Percentiles rank a stretch among this genome's conserved stretches.
Evolutionary conservation across 306 rosid species (phyloP).

Genomic region (Datisca glomerata): DNA sequence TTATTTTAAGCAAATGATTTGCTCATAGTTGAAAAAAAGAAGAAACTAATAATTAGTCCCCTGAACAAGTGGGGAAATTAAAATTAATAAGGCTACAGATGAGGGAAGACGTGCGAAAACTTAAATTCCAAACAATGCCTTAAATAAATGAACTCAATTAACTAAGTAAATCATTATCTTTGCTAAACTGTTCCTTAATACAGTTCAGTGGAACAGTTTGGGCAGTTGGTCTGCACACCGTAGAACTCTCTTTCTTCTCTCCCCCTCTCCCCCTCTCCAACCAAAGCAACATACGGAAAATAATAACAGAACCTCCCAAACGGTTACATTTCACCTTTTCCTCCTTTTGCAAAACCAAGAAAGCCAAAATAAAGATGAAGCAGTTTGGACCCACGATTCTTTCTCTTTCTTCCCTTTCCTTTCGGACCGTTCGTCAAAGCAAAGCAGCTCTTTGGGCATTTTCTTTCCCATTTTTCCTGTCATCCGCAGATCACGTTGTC

Average conservation of each 20-base stretch:
- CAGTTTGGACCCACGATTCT: constrained; percentile 41
- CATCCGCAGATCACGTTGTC: constrained; percentile 35
- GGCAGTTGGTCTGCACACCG: constrained; percentile 21
- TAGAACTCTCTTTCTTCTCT: not conserved
- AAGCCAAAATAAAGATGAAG: constrained; percentile 19
- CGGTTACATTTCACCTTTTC: constrained; percentile 52
- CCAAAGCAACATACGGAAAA: constrained; percentile 21
- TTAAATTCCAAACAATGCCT: no score
- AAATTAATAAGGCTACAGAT: no score
- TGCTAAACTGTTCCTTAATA: not conserved
- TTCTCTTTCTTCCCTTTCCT: constrained; percentile 21
- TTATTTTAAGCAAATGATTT: no score
- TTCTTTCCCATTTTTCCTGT: not conserved
- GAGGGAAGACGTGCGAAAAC: no score
- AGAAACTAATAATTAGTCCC: no score
- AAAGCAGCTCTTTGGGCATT: not conserved
- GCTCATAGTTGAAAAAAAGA: no score
- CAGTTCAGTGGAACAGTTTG: constrained; percentile 14
- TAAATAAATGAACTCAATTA: no score
- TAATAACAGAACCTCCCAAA: constrained; percentile 20
- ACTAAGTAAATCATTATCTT: not conserved
- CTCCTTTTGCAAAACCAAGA: constrained; percentile 16
- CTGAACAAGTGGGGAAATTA: no score
- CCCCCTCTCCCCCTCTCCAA: constrained; percentile 4
- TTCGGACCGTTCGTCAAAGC: constrained; percentile 30